Base-by-base conservation (phyloP, 2,329 filamentous ascomycete species). In the Ophiostoma angusticollis region DNA sequence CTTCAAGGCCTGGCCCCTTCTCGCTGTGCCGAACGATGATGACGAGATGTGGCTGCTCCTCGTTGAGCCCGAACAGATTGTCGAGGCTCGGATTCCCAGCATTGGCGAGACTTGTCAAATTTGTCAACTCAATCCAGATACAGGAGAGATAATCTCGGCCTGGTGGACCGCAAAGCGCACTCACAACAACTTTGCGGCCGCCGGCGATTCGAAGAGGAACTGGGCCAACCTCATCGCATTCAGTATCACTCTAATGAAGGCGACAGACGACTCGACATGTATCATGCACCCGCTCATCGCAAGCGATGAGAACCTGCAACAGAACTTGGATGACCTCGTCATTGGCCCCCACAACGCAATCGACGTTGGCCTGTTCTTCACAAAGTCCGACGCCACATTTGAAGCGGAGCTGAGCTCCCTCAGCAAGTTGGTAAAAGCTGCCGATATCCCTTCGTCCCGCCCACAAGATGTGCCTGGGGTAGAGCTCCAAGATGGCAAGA, bases 41-140 rank as follows among this genome's bases (percentile, higher is more conserved):
- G 41, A 45, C 2, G 31, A 47, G 2, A 33, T 28, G 2, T 51
- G 47, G 45, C 18, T 51, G 17, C 27, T 50, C 2, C 40, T 48
- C 0, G 22, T 51, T 6, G 33, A 50, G 27, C 19, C 41, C 1
- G 25, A 11, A 6, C 23, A 27, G 4, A 24, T 18, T 9, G 31
- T 45, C 2, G 42, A 42, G 1, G 11, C 16, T 1, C 31, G 31
- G 1, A 19, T 49, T 5, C 49, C 48, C 12, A 36, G 24, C 12
- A 14, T 47, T 3, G 49, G 48, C 1, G 48, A 47, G 19, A 22
- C 27, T 0, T 50, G 46, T 24, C 24, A 37, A 12, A 16, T 50
- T 1, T 37, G 42, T 4, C 13, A 41, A 5, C 32, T 47, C 17
- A 37, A 46, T 14, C 18, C 25, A 1, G 31, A 16, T 4, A 40